phyloP scores from a whole-genome alignment of 2,329 filamentous ascomycete genomes.

The Fonsecaea multimorphosa region DNA sequence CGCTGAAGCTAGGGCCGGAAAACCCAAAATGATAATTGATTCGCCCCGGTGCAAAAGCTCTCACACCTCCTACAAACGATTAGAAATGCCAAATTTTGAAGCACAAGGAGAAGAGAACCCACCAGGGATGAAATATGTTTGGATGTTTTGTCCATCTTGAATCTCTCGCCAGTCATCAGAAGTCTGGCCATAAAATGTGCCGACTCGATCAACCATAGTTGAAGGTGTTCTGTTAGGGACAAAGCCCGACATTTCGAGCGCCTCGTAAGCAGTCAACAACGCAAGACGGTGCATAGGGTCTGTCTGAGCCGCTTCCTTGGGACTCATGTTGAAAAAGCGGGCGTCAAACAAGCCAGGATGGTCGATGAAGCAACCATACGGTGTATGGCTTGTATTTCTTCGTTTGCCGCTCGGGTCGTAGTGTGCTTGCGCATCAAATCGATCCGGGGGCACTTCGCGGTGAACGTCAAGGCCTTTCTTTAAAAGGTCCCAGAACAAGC shows the following conservation, averaged over 20 bases:
- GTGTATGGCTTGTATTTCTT: conserved; percentile 44
- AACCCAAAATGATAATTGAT: conserved; percentile 72
- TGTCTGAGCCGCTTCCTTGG: conserved; percentile 29
- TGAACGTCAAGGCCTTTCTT: conserved; percentile 44
- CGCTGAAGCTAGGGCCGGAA: conserved; percentile 66
- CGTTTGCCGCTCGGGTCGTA: conserved; percentile 44
- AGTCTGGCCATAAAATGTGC: conserved; percentile 65
- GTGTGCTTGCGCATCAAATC: conserved; percentile 46
- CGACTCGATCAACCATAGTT: conserved; percentile 63
- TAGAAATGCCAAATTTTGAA: not conserved
- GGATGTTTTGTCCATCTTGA: conserved; percentile 38
- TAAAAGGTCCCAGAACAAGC: conserved; percentile 47
- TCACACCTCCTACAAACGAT: conserved; percentile 28
- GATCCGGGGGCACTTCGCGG: conserved; percentile 41
- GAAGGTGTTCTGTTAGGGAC: conserved; percentile 69
- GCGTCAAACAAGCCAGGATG: conserved; percentile 49
- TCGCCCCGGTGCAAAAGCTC: conserved; percentile 41
- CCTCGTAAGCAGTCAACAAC: conserved; percentile 76
- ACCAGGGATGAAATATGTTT: conserved; percentile 40
- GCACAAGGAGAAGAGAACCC: not conserved
- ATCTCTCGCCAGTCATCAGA: conserved; percentile 41
- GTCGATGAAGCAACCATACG: conserved; percentile 49
- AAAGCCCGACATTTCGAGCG: conserved; percentile 74
- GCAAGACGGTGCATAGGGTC: conserved; percentile 61
- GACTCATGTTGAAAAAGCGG: conserved; percentile 50